These are phyloP conservation scores for Didymella pomorum DNA, from an alignment of 2,329 filamentous ascomycete species.

Conservation along the genomic window DNA sequence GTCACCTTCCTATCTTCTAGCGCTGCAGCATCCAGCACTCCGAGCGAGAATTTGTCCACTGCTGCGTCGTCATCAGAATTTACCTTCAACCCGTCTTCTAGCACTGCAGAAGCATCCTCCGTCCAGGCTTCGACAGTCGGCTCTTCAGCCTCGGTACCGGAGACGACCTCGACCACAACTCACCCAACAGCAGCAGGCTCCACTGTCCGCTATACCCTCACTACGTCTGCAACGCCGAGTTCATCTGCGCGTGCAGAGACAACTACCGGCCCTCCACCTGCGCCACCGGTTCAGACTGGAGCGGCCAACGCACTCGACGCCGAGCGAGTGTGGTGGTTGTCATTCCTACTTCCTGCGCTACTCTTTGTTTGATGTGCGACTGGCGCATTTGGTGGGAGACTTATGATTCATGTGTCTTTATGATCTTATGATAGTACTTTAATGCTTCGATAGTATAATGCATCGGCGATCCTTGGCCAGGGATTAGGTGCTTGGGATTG, in stretches of 20 bases:
- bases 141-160: conserved; percentile 1
- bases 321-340: conserved; percentile 45
- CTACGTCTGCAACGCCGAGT: conserved; percentile 25
- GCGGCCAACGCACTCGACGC: conserved; percentile 19
- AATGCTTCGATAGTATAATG: conserved; percentile 1
- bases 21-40: background rate
- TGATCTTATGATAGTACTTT: conserved; percentile 14
- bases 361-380: conserved; percentile 18
- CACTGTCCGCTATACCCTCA: conserved; percentile 24
- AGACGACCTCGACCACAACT: conserved; percentile 6
- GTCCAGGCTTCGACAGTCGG: conserved; percentile 1
- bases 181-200: conserved; percentile 24
- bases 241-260: conserved; percentile 22
- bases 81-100: background rate
- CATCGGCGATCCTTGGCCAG: background rate
- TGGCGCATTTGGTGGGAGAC: background rate
- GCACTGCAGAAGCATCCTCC: background rate
- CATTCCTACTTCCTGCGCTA: conserved; percentile 34
- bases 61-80: background rate
- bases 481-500: background rate
- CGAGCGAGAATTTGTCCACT: background rate
- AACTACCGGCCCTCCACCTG: conserved; percentile 35
- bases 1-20: background rate
- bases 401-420: conserved; percentile 25
- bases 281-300: conserved; percentile 31